Conservation (phyloP, 2,329 filamentous ascomycete species). For the Hymenoscyphus occultus region DNA sequence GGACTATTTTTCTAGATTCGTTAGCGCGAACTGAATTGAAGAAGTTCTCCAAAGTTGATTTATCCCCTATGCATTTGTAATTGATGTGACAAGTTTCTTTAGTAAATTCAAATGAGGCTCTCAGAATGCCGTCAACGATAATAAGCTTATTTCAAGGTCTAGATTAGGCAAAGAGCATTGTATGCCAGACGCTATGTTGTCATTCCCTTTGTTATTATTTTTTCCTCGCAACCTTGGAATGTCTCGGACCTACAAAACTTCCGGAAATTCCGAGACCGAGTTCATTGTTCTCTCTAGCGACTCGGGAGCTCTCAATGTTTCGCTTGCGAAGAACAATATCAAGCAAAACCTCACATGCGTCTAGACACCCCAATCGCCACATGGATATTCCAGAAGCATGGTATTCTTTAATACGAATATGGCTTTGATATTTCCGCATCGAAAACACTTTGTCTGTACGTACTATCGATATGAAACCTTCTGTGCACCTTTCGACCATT, state of each 20-base stretch:
- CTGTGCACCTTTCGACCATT: not conserved
- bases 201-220: not conserved
- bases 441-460: too few relatives aligned
- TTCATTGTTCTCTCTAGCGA: constrained; percentile 5
- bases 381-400: not conserved
- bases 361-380: constrained; percentile 11
- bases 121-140: not conserved
- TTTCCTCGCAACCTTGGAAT: not conserved
- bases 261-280: not conserved
- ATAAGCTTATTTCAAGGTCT: not conserved
- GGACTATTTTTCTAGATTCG: not conserved
- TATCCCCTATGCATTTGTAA: not conserved
- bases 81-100: not conserved
- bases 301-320: not conserved
- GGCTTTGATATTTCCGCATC: not conserved
- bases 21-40: not conserved
- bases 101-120: not conserved
- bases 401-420: not conserved
- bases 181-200: not conserved
- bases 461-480: not conserved
- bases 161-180: not conserved
- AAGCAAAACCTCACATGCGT: constrained; percentile 11
- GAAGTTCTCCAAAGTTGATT: not conserved
- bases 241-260: not conserved
- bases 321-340: constrained; percentile 17